Evolutionary conservation across 2,329 filamentous ascomycete genomes (phyloP).

Genomic region (Geosmithia flava): DNA sequence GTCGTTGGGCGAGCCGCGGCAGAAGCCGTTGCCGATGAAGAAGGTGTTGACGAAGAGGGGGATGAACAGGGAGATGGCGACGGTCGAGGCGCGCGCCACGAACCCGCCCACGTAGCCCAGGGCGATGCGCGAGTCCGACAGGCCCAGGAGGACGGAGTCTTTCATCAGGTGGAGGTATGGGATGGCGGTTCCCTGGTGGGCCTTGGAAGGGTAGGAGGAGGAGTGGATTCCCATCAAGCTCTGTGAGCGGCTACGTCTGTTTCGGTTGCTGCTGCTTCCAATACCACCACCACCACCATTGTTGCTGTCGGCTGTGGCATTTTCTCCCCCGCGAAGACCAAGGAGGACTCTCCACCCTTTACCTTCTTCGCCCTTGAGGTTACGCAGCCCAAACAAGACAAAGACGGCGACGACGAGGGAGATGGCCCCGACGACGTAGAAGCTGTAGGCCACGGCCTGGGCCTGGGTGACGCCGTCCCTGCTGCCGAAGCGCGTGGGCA

Average conservation of each 20-base stretch:
- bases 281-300: neutral
- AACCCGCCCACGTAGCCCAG: constrained; percentile 90
- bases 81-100: constrained; percentile 85
- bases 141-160: constrained; percentile 55
- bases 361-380: constrained; percentile 58
- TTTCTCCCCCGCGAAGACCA: constrained; percentile 19
- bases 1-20: constrained; percentile 52
- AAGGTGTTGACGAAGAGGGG: constrained; percentile 87
- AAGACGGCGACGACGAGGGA: constrained; percentile 60
- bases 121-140: constrained; percentile 65
- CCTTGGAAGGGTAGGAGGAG: too few relatives aligned
- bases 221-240: neutral
- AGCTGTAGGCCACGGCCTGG: constrained; percentile 68
- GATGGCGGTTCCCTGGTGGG: constrained; percentile 16
- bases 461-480: constrained; percentile 59
- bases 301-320: neutral
- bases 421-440: constrained; percentile 71
- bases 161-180: constrained; percentile 49
- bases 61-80: constrained; percentile 90
- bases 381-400: constrained; percentile 67
- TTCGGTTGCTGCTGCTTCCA: constrained; percentile 8
- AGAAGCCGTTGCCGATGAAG: constrained; percentile 72
- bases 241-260: constrained; percentile 2
- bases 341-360: constrained; percentile 58
- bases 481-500: constrained; percentile 68